Conservation (phyloP, 1,284 basidiomycete genomes). For the Schizophyllum commune region DNA sequence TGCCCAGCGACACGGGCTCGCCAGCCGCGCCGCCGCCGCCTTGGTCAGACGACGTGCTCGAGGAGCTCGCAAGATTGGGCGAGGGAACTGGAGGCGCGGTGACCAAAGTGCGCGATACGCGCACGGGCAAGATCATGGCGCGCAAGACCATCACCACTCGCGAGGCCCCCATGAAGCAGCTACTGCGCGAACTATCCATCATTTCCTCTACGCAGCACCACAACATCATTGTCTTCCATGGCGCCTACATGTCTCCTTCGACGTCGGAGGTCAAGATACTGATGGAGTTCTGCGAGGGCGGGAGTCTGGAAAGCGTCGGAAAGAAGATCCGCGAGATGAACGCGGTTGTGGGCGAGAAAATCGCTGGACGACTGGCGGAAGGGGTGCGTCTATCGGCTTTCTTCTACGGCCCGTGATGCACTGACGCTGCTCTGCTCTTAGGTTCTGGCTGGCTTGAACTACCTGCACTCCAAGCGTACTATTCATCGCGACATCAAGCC, state of each 20-base stretch:
- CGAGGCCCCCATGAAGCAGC: slow-evolving; percentile 89
- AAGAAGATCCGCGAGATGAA: slow-evolving; percentile 79
- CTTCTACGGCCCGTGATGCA: slow-evolving; percentile 1
- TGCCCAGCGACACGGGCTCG: slow-evolving; percentile 6
- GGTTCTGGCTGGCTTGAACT: slow-evolving; percentile 87
- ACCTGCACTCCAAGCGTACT: slow-evolving; percentile 85
- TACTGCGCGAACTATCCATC: slow-evolving; percentile 89
- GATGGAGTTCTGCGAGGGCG: slow-evolving; percentile 92
- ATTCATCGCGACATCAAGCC: slow-evolving; percentile 99
- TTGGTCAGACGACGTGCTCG: slow-evolving; percentile 67
- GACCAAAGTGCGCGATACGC: slow-evolving; percentile 79
- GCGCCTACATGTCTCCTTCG: slow-evolving; percentile 90
- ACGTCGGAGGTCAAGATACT: slow-evolving; percentile 92
- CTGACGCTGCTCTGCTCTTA: slow-evolving; percentile 21
- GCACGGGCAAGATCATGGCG: slow-evolving; percentile 78
- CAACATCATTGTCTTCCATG: slow-evolving; percentile 91
- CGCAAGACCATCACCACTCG: slow-evolving; percentile 95
- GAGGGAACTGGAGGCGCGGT: slow-evolving; percentile 97
- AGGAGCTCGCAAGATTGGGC: slow-evolving; percentile 71
- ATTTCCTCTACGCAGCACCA: slow-evolving; percentile 79
- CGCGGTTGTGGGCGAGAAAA: slow-evolving; percentile 83
- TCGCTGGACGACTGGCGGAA: slow-evolving; percentile 87
- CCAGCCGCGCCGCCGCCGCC: slow-evolving; percentile 24
- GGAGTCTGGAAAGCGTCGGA: slow-evolving; percentile 81
- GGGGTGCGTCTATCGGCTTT: slow-evolving; percentile 47